Evolutionary conservation across 108 stramenopile species (phyloP).

Genomic region (Pseudonitzschia multiseries): DNA sequence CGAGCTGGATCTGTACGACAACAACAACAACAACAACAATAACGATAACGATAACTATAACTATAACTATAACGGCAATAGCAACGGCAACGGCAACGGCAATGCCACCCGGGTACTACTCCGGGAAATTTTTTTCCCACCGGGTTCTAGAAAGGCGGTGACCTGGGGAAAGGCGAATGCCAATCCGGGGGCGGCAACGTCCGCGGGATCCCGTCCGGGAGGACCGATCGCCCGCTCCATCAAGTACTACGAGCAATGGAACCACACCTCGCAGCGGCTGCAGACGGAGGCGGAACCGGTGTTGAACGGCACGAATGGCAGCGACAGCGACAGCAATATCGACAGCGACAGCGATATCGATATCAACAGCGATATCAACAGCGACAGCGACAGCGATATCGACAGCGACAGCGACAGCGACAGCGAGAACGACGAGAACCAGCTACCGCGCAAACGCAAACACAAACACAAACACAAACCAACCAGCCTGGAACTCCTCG

Average conservation of each 20-base stretch:
- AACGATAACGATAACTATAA: no score
- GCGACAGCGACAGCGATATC: no score
- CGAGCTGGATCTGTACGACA: constrained; percentile 14
- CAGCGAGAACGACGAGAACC: no score
- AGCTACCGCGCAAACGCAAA: no score
- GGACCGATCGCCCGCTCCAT: background rate
- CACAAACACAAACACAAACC: no score
- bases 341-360: background rate
- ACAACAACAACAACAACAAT: background rate
- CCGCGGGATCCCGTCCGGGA: background rate
- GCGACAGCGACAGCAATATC: background rate
- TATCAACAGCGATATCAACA: no score
- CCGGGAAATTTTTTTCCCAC: background rate
- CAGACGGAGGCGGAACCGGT: background rate
- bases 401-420: no score
- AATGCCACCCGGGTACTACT: background rate
- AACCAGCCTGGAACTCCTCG: background rate
- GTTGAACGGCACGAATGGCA: background rate
- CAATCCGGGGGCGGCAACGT: background rate
- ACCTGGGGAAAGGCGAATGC: constrained; percentile 4
- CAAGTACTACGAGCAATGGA: constrained; percentile 2
- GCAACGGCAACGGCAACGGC: no score
- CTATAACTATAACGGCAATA: no score
- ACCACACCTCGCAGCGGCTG: background rate
- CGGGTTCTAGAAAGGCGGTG: background rate